Conservation (phyloP, 2,329 filamentous ascomycete species). For the Fusarium subglutinans region DNA sequence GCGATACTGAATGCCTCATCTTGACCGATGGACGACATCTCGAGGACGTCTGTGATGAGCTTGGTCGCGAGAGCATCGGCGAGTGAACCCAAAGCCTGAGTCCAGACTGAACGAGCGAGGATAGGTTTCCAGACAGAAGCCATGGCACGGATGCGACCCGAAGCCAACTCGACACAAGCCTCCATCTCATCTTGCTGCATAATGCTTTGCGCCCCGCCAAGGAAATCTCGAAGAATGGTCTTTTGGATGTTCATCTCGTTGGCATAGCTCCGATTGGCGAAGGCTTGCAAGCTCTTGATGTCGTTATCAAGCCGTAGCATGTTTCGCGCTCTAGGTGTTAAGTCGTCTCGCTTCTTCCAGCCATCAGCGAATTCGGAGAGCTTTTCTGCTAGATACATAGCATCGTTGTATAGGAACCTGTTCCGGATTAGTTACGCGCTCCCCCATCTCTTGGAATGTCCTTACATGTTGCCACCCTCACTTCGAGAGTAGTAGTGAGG, state of each 20-base stretch:
- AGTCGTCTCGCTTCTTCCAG: constrained; percentile 65
- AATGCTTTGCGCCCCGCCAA: constrained; percentile 69
- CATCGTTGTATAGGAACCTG: constrained; percentile 75
- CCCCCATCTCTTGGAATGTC: neutral
- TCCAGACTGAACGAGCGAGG: constrained; percentile 68
- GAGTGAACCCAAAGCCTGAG: constrained; percentile 69
- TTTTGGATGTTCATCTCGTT: constrained; percentile 70
- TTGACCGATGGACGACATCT: constrained; percentile 68
- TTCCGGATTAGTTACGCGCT: constrained; percentile 1
- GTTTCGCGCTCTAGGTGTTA: constrained; percentile 59
- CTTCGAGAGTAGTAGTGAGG: constrained; percentile 76
- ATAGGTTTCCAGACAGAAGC: constrained; percentile 67
- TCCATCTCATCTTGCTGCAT: constrained; percentile 66
- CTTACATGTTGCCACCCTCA: constrained; percentile 71
- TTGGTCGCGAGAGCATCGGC: constrained; percentile 68
- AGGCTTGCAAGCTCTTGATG: constrained; percentile 65
- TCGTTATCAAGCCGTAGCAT: constrained; percentile 70
- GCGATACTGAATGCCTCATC: constrained; percentile 72
- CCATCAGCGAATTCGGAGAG: constrained; percentile 57
- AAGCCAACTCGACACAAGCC: constrained; percentile 62
- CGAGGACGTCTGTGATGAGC: constrained; percentile 69
- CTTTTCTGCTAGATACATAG: constrained; percentile 69
- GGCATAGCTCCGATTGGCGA: constrained; percentile 69
- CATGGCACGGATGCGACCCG: constrained; percentile 61
- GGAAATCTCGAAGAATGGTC: constrained; percentile 67